These are phyloP conservation scores for Bruguiera sexangula DNA, from an alignment of 345 rosid genomes.

Conservation along the genomic window DNA sequence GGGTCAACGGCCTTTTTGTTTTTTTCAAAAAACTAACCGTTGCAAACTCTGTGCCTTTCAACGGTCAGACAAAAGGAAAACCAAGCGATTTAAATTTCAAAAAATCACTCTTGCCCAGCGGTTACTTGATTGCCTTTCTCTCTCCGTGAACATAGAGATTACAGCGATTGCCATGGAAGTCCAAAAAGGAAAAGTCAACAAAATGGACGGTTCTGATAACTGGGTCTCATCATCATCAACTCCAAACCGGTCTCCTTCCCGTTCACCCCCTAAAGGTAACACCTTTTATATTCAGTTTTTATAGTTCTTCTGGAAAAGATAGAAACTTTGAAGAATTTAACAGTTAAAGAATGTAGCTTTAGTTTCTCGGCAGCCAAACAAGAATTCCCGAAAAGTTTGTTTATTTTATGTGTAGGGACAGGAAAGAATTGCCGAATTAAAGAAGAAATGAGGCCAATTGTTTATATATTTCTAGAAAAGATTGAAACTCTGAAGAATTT, in stretches of 20 bases:
- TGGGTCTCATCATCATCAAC: conserved; percentile 7
- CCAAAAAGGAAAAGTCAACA: not conserved
- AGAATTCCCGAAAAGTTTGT: not conserved
- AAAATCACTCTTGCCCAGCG: not conserved
- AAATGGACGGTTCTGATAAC: conserved; percentile 25
- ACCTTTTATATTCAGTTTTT: no score
- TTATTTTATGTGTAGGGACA: conserved; percentile 6
- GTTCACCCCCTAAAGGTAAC: conserved; percentile 20
- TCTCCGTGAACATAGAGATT: no score
- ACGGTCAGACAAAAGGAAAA: no score
- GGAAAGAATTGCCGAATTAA: conserved; percentile 30
- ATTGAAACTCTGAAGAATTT: no score
- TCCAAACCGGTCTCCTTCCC: not conserved
- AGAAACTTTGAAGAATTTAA: no score
- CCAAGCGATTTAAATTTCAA: not conserved
- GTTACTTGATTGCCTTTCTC: not conserved
- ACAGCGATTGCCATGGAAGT: no score
- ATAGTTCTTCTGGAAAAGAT: no score
- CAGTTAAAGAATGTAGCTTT: no score
- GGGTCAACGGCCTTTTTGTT: no score
- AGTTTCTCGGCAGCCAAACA: no score
- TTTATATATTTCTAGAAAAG: not conserved
- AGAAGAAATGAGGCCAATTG: not conserved
- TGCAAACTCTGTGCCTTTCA: no score
- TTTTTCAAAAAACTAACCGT: no score